Percentiles rank a stretch among this genome's conserved stretches.
phyloP scores from a whole-genome alignment of 768 basidiomycete genomes.

The Pluteus cervinus region DNA sequence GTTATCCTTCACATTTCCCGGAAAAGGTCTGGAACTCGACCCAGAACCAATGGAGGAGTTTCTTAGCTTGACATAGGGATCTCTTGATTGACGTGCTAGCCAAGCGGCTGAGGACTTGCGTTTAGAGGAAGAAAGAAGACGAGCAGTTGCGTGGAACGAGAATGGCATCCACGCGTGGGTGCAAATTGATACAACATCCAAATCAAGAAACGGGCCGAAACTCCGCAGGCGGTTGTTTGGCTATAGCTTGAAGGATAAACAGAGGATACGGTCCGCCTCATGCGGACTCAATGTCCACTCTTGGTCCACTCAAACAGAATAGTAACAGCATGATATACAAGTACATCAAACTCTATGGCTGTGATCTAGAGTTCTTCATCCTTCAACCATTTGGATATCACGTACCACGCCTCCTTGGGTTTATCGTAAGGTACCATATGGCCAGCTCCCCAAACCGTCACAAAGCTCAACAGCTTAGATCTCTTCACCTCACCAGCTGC shows the following conservation, averaged over 20 bases:
- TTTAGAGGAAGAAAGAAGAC: slow-evolving; percentile 13
- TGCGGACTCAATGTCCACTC: no score
- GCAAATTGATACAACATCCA: no score
- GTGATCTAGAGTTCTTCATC: no score
- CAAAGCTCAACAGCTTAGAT: slow-evolving; percentile 28
- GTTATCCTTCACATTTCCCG: slow-evolving; percentile 8
- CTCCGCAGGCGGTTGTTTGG: no score
- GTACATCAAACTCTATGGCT: no score
- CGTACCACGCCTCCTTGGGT: slow-evolving; percentile 53
- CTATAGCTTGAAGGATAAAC: no score
- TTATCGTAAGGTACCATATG: slow-evolving; percentile 69
- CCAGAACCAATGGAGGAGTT: slow-evolving; percentile 20
- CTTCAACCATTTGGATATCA: slow-evolving; percentile 70
- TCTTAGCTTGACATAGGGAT: slow-evolving; percentile 66
- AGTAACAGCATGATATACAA: no score
- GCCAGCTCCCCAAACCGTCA: slow-evolving; percentile 37
- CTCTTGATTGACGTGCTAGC: slow-evolving; percentile 64
- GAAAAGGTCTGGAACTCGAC: slow-evolving; percentile 4
- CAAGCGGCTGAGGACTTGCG: slow-evolving; percentile 49
- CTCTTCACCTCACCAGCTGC: slow-evolving; percentile 40
- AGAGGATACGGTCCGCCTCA: no score
- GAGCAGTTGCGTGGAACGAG: slow-evolving; percentile 16
- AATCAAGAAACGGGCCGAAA: no score
- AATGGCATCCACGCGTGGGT: slow-evolving; percentile 17
- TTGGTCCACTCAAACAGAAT: no score